Evolutionary conservation across 495 filamentous ascomycete species (phyloP).

Genomic region (Aspergillus coremiiformis): DNA sequence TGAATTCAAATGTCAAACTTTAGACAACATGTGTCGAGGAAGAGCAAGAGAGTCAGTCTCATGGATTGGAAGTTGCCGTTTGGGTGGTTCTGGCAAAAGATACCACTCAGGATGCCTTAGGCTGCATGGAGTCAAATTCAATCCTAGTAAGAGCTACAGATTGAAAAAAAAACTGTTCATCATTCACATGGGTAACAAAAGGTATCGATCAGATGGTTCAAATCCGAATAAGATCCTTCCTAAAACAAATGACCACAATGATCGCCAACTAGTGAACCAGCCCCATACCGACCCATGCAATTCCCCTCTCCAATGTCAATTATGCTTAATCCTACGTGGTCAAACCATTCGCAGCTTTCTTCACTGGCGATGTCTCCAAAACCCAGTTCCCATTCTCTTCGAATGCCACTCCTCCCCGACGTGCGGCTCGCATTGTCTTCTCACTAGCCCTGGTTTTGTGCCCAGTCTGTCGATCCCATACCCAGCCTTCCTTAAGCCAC

Average conservation of each 20-base stretch:
- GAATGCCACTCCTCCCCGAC: constrained; percentile 51
- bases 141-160: too few relatives aligned
- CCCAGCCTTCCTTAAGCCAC: constrained; percentile 81
- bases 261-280: neutral
- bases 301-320: neutral
- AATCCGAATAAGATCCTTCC: neutral
- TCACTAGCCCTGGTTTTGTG: constrained; percentile 49
- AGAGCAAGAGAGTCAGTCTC: too few relatives aligned
- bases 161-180: too few relatives aligned
- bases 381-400: constrained; percentile 51
- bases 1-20: neutral
- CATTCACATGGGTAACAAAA: neutral
- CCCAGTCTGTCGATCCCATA: constrained; percentile 71
- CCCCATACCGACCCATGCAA: constrained; percentile 3
- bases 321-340: constrained; percentile 9
- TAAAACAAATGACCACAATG: neutral
- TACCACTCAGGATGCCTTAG: neutral
- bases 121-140: neutral
- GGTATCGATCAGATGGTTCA: neutral
- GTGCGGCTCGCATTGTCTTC: constrained; percentile 50
- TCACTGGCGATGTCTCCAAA: constrained; percentile 33
- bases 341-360: constrained; percentile 27
- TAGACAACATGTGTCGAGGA: neutral
- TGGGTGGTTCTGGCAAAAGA: neutral
- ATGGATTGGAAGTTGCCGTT: neutral